A percentile compares a stretch with the other conserved stretches of the same genome.
These are phyloP conservation scores for Ricinus communis DNA, from an alignment of 345 rosid species.

Conservation along the genomic window DNA sequence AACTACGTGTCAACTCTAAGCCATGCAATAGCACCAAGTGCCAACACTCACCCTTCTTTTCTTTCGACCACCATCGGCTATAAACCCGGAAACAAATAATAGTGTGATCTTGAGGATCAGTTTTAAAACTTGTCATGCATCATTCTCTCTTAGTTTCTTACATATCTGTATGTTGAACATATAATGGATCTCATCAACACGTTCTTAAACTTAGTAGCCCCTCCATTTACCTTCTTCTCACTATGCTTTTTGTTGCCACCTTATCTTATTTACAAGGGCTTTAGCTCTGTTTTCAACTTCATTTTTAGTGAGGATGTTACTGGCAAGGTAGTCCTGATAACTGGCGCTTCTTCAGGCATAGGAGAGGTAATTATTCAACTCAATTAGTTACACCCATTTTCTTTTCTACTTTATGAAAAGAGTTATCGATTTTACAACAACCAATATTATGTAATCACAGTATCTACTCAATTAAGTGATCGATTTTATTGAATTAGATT, in stretches of 20 bases:
- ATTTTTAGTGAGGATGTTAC: conserved; percentile 41
- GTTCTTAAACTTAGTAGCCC: conserved; percentile 48
- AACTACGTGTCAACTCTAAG: conserved; percentile 40
- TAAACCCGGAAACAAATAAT: not conserved
- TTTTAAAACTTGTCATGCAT: too few relatives aligned
- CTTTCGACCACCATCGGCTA: not conserved
- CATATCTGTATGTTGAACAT: not conserved
- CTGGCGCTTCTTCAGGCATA: conserved; percentile 69
- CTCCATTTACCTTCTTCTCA: conserved; percentile 49
- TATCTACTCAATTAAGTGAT: too few relatives aligned
- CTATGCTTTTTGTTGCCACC: conserved; percentile 51
- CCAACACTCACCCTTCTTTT: too few relatives aligned
- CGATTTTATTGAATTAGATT: too few relatives aligned
- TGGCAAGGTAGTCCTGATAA: conserved; percentile 58
- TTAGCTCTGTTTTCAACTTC: conserved; percentile 30
- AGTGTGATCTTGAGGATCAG: too few relatives aligned
- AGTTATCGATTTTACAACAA: too few relatives aligned
- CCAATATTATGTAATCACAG: too few relatives aligned
- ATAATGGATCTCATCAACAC: conserved; percentile 42
- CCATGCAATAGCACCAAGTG: conserved; percentile 37
- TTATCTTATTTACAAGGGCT: conserved; percentile 38
- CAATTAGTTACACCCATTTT: too few relatives aligned
- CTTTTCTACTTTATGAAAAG: too few relatives aligned
- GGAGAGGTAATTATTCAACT: conserved; percentile 70
- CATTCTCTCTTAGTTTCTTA: not conserved